These are phyloP conservation scores for Tanacetum coccineum DNA, from an alignment of 129 eudicot genomes.

Conservation along the genomic window DNA sequence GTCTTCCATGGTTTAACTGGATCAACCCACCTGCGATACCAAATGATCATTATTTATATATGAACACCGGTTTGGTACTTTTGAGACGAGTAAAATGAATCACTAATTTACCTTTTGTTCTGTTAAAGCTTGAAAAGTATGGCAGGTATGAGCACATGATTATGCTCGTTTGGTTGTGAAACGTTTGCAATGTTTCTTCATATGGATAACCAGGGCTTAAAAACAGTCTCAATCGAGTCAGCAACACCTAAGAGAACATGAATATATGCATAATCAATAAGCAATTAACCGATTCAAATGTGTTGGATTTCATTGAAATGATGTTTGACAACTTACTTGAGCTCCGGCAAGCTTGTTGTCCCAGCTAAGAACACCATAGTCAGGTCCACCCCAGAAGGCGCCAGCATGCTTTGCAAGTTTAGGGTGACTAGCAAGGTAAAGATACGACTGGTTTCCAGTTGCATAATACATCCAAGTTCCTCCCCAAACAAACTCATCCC, in stretches of 20 bases:
- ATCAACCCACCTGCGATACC: constrained; percentile 67
- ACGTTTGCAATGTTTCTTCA: constrained; percentile 68
- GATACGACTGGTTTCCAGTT: constrained; percentile 77
- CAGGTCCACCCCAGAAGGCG: constrained; percentile 97
- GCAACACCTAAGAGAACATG: constrained; percentile 56
- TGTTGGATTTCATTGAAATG: background rate
- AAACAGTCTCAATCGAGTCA: constrained; percentile 86
- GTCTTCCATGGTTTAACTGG: constrained; percentile 76
- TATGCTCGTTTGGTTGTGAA: constrained; percentile 77
- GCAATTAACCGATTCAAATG: background rate
- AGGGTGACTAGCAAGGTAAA: constrained; percentile 70
- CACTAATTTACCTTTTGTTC: constrained; percentile 60
- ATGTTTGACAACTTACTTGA: constrained; percentile 51
- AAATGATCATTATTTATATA: constrained; percentile 2
- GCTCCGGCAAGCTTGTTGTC: constrained; percentile 95
- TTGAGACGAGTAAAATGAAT: background rate
- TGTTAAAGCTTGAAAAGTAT: constrained; percentile 57
- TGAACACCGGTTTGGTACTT: background rate
- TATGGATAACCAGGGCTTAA: constrained; percentile 94
- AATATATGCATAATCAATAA: constrained; percentile 11
- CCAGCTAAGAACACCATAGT: constrained; percentile 93
- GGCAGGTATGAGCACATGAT: constrained; percentile 83
- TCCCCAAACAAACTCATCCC: constrained; percentile 96
- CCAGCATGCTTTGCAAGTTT: constrained; percentile 85
- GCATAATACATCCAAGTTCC: constrained; percentile 95